Evolutionary conservation across 768 basidiomycete genomes (phyloP), one percentile per base, ranked within the genome.

Genomic region (Infundibulicybe gibba): DNA sequence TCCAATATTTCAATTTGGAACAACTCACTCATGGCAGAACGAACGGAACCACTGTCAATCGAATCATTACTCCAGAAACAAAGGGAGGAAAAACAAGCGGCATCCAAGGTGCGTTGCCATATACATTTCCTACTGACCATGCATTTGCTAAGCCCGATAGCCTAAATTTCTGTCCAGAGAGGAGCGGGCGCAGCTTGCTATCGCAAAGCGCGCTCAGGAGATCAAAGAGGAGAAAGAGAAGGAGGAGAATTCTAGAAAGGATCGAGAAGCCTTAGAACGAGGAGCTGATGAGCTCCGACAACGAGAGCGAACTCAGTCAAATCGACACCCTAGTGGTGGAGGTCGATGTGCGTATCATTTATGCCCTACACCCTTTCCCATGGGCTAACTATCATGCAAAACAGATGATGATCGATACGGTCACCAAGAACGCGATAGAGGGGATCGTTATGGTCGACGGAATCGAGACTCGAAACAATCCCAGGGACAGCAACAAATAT

Each of bases 91-190:
- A 92, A 87, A 58, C 93, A 97, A 50, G 89, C 87, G 1, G 89
- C 92, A 41, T 72, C 93, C 42, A 97, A 92, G 79, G 94, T 91
- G n/a, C 32, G 20, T 40, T 11, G 43, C 9, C 33, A 14, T 40
- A 2, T 30, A 12, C 41, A 40, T 47, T 39, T 10, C 16, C 30
- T 13, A 34, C 10, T 50, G 41, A 51, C 10, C 38, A 16, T 50
- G 3, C 14, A 5, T 42, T 47, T 32, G 32, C 44, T 41, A 39
- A 40, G 33, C 25, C 32, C 41, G 47, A 31, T 66, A 97, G 94
- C 95, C 95, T 32, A 95, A 83, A 66, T 98, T 98, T 71, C 74
- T 98, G 12, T 81, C 90, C 2, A 98, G 90, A 67, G 90, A 94
- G 54, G 90, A 97, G 58, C 82, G 95, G 41, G 91, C 90, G 14